Percentiles rank a stretch among this genome's conserved stretches.
phyloP scores from a whole-genome alignment of 108 stramenopile species.

The Conticribra weissflogii region DNA sequence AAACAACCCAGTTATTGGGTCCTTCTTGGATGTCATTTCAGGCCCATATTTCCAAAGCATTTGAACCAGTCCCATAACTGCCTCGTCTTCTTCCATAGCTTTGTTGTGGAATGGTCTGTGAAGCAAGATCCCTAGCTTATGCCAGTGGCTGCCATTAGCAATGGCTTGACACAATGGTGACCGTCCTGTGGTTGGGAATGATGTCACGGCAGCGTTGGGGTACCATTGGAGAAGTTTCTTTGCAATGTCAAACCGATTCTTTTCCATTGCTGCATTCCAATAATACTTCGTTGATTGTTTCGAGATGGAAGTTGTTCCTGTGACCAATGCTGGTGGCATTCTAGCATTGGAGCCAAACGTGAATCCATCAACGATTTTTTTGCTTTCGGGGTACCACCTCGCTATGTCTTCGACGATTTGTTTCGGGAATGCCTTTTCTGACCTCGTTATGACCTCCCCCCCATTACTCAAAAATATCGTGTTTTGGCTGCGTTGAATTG shows the following conservation, averaged over 20 bases:
- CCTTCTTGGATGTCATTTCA: slow-evolving; percentile 19
- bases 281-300: not conserved
- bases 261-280: slow-evolving; percentile 12
- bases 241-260: slow-evolving; percentile 20
- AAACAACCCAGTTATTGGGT: slow-evolving; percentile 57
- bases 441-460: not conserved
- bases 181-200: slow-evolving; percentile 23
- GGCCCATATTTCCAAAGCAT: slow-evolving; percentile 23
- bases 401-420: not conserved
- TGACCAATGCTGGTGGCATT: not conserved
- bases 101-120: not conserved
- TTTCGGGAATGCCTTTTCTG: not conserved
- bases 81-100: not conserved
- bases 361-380: not conserved
- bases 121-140: not conserved
- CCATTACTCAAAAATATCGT: too few species aligned
- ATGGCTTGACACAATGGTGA: slow-evolving; percentile 33
- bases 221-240: slow-evolving; percentile 22
- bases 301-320: not conserved
- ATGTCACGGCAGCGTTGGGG: slow-evolving; percentile 18
- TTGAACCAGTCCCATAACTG: slow-evolving; percentile 16
- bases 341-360: not conserved
- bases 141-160: slow-evolving; percentile 24
- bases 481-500: not conserved
- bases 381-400: not conserved